Evolutionary conservation across 805 yeast species (phyloP).

Genomic region (Ogataea zsoltii): DNA sequence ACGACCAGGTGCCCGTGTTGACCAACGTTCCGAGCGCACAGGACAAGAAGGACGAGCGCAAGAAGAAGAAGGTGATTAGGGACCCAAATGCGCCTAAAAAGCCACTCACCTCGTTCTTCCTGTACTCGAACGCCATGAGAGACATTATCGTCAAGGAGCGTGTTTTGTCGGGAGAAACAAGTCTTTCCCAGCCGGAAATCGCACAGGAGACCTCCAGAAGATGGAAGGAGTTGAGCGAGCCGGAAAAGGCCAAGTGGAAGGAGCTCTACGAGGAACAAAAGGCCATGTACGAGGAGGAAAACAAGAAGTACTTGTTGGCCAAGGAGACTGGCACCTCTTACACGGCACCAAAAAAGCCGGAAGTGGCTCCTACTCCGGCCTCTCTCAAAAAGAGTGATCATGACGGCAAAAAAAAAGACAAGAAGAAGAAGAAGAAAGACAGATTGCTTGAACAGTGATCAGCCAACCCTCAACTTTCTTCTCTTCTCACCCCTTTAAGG

Average conservation of each 20-base stretch:
- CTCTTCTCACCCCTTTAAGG: slow-evolving; percentile 3
- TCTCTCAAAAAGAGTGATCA: slow-evolving; percentile 28
- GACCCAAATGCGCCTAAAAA: slow-evolving; percentile 97
- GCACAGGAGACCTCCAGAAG: slow-evolving; percentile 75
- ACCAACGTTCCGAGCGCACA: slow-evolving; percentile 30
- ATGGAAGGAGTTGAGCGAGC: slow-evolving; percentile 75
- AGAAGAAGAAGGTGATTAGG: slow-evolving; percentile 50
- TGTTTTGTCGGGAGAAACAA: slow-evolving; percentile 54
- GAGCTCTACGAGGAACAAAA: slow-evolving; percentile 52
- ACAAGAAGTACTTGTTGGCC: slow-evolving; percentile 31
- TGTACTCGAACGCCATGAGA: slow-evolving; percentile 73
- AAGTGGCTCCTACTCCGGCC: slow-evolving; percentile 24
- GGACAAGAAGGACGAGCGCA: slow-evolving; percentile 44
- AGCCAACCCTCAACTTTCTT: slow-evolving; percentile 1
- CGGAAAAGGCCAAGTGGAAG: slow-evolving; percentile 73
- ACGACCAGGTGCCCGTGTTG: slow-evolving; percentile 20
- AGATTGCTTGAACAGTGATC: slow-evolving; percentile 23
- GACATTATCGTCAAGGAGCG: slow-evolving; percentile 71
- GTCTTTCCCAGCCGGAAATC: slow-evolving; percentile 73
- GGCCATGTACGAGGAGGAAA: slow-evolving; percentile 34
- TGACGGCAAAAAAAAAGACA: slow-evolving; percentile 51
- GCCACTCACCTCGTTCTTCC: slow-evolving; percentile 85
- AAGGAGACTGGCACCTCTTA: slow-evolving; percentile 32
- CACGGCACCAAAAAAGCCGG: slow-evolving; percentile 30
- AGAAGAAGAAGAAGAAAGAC: slow-evolving; percentile 51